Base-by-base conservation (phyloP, 2,329 filamentous ascomycete species). In the Fusarium irregulare region DNA sequence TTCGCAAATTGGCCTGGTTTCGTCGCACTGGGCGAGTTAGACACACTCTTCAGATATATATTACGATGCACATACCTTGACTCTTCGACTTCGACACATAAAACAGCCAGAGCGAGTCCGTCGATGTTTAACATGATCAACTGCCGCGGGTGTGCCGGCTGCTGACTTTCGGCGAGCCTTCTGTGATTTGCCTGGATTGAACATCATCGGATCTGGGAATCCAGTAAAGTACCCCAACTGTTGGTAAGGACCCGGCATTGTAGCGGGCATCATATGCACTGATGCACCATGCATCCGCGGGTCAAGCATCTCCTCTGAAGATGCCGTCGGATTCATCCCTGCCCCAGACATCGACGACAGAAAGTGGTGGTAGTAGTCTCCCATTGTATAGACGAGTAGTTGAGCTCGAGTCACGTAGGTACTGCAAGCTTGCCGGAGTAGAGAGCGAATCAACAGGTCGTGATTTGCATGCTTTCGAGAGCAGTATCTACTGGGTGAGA, bases 31-130 rank as follows among this genome's bases (percentile, higher is more conserved):
- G 23, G 40, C 58, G 56, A 20, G 44, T 73, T 64, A 75, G 62
- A 61, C n/a, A 62, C 40, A 41, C 21, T 56, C 44, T 46, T 3
- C 23, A 21, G 21, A 40, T 41, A 28, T 46, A 30, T 4, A 12
- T 37, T 25, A n/a, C 21, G 18, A 55, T 7, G 42, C 41, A n/a
- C 77, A 70, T 83, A 90, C 89, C 85, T 92, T 98, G 54, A 98
- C 94, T 79, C 96, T 89, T 72, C 96, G 88, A 75, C 91, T 91
- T 63, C 96, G 88, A 80, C 96, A 99, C 48, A 94, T 98, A 71
- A 86, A 98, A 82, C 96, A 99, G 28, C 96, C 96, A 69, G 94
- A 98, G 74, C 96, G 88, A 45, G 96, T 98, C 73, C 96, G 89
- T 66, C 94, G 91, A 79, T 98, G 95, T 80, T 98, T 98, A 72